phyloP scores from a whole-genome alignment of 1,284 basidiomycete genomes.

The Leccinum subfulvum region DNA sequence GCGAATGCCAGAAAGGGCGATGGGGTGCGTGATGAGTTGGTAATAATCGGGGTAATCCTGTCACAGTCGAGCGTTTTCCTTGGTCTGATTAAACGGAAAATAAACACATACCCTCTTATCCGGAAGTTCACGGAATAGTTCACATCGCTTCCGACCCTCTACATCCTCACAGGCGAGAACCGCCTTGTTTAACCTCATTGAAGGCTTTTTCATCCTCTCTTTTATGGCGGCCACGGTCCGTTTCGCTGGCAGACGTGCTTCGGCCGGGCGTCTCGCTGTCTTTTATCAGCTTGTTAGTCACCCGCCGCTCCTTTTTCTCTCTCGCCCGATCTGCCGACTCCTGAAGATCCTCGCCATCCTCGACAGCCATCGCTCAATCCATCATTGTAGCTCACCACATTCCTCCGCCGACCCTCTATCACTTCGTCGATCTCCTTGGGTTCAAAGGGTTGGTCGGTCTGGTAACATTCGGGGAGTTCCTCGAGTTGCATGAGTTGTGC shows the following conservation, averaged over 20 bases:
- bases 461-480: conserved; percentile 93
- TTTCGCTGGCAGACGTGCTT: conserved; percentile 62
- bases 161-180: conserved; percentile 74
- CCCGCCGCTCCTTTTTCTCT: conserved; percentile 62
- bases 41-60: conserved; percentile 94
- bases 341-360: conserved; percentile 85
- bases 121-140: conserved; percentile 80
- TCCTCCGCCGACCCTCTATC: conserved; percentile 76
- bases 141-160: conserved; percentile 75
- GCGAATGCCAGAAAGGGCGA: conserved; percentile 85
- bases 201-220: conserved; percentile 84
- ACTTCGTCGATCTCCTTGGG: conserved; percentile 66
- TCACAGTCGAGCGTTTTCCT: conserved; percentile 6
- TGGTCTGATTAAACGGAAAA: neutral
- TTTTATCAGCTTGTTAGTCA: conserved; percentile 49
- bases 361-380: conserved; percentile 84
- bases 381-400: conserved; percentile 91
- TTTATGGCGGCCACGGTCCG: conserved; percentile 56
- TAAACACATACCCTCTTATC: conserved; percentile 55
- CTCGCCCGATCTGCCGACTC: conserved; percentile 65
- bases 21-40: conserved; percentile 73
- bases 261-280: conserved; percentile 53
- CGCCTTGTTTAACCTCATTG: conserved; percentile 77
- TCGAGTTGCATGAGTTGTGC: conserved; percentile 81
- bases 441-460: conserved; percentile 78